Evolutionary conservation across 164 flowering plant species (phyloP).

Genomic region (Cinnamomum micranthum): DNA sequence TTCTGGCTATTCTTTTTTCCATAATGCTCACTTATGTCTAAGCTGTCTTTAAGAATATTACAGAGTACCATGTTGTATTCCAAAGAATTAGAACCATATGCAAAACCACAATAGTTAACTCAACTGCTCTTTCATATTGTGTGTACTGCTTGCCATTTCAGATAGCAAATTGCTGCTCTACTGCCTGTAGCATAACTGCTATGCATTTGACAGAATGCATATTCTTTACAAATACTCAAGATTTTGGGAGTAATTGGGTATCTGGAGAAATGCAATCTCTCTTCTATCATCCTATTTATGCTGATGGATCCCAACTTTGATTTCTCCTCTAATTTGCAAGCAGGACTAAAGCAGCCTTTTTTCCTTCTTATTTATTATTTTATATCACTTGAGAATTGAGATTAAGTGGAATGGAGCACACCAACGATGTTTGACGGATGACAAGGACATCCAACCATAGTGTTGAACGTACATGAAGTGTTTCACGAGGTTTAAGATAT

Average conservation of each 20-base stretch:
- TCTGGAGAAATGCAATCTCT: not conserved
- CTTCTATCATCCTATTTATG: not conserved
- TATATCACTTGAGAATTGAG: too few species aligned
- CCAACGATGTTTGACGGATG: too few species aligned
- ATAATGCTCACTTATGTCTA: not conserved
- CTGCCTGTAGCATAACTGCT: not conserved
- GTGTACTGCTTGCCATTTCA: not conserved
- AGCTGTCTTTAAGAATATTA: not conserved
- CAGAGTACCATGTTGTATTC: not conserved
- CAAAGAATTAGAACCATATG: not conserved
- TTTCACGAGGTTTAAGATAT: too few species aligned
- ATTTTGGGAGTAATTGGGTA: not conserved
- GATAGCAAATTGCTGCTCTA: not conserved
- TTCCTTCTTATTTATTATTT: too few species aligned
- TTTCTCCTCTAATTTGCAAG: not conserved
- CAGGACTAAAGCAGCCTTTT: not conserved
- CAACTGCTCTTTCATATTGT: not conserved
- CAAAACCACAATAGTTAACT: not conserved
- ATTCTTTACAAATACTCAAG: not conserved
- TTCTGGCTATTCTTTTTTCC: not conserved
- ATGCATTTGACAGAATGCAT: not conserved
- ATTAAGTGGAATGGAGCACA: too few species aligned
- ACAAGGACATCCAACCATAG: too few species aligned
- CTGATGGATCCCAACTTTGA: not conserved
- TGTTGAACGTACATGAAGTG: too few species aligned